Evolutionary conservation across 1,139 yeast genomes (phyloP).

Genomic region (Hansenula sp.): DNA sequence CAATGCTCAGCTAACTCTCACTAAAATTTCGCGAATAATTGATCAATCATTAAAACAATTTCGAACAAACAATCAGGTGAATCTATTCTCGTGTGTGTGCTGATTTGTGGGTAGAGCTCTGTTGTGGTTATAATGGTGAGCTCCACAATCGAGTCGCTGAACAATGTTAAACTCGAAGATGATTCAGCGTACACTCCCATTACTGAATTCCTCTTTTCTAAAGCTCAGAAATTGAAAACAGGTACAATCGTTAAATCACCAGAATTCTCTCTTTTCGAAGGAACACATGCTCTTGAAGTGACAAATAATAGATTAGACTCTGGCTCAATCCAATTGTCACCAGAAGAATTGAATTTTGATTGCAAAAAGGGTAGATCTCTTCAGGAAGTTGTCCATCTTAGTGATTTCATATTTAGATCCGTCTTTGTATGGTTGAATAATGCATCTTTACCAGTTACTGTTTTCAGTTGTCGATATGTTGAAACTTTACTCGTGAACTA

Average conservation of each 20-base stretch:
- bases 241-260: constrained; percentile 47
- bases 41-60: no score
- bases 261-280: constrained; percentile 58
- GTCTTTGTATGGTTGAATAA: constrained; percentile 60
- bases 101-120: no score
- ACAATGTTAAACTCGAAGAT: background rate
- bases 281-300: constrained; percentile 71
- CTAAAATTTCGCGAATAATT: no score
- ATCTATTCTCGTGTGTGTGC: no score
- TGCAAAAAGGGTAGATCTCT: constrained; percentile 24
- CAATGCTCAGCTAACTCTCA: no score
- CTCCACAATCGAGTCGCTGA: background rate
- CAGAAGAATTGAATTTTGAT: constrained; percentile 33
- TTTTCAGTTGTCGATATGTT: constrained; percentile 61
- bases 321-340: constrained; percentile 41
- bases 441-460: constrained; percentile 57
- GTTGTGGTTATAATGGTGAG: background rate
- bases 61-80: no score
- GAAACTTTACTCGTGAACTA: constrained; percentile 48
- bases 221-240: constrained; percentile 30
- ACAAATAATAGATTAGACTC: constrained; percentile 62
- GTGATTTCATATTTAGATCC: constrained; percentile 40
- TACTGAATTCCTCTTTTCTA: constrained; percentile 34
- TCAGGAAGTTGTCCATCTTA: constrained; percentile 39
- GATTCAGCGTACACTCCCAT: constrained; percentile 35